A percentile compares a stretch with the other conserved stretches of the same genome.
Evolutionary conservation across 495 filamentous ascomycete species (phyloP).

Genomic region (Jackrogersella minutella): DNA sequence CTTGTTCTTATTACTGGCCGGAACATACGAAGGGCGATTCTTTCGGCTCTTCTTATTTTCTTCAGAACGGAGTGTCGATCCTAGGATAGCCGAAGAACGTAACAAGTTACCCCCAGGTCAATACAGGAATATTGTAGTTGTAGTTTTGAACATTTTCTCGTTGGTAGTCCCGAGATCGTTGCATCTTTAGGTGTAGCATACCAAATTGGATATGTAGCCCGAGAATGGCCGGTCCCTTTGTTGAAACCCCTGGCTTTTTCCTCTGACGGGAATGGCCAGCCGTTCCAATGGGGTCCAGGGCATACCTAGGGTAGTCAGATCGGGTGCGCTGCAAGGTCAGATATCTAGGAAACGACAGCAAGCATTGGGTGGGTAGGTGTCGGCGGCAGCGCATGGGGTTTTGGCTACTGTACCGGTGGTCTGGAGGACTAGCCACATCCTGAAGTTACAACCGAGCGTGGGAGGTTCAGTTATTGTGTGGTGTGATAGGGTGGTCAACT

Average conservation of each 20-base stretch:
- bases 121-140: constrained; percentile 8
- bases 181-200: constrained; percentile 24
- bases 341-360: constrained; percentile 17
- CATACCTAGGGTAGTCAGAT: constrained; percentile 29
- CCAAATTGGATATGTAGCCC: constrained; percentile 32
- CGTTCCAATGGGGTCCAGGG: constrained; percentile 37
- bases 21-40: constrained; percentile 13
- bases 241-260: constrained; percentile 16
- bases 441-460: constrained; percentile 30
- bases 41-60: constrained; percentile 34
- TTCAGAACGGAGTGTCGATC: constrained; percentile 12
- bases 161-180: constrained; percentile 22
- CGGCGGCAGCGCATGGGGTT: constrained; percentile 15
- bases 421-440: constrained; percentile 36
- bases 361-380: constrained; percentile 21
- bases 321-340: constrained; percentile 26
- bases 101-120: background rate
- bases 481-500: constrained; percentile 29
- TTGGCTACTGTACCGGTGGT: constrained; percentile 17
- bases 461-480: constrained; percentile 19
- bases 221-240: constrained; percentile 15
- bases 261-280: constrained; percentile 35
- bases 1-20: background rate
- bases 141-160: constrained; percentile 15
- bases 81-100: background rate